A percentile compares a stretch with the other conserved stretches of the same genome.
Conservation (phyloP, 2,329 filamentous ascomycete species). For the Exophiala mesophila region DNA sequence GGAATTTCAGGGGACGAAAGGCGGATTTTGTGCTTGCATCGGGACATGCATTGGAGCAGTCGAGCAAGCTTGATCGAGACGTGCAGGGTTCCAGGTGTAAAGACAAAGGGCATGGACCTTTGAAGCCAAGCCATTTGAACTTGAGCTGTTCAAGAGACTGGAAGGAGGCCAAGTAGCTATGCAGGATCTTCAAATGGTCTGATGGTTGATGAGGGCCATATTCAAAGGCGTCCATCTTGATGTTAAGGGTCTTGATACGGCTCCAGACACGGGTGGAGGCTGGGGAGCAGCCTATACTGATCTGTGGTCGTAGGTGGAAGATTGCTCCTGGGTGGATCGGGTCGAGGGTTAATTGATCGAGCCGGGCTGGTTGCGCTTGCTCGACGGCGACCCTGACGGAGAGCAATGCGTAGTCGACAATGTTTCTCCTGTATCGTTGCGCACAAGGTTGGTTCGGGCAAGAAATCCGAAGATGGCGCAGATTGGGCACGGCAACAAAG, state of each 20-base stretch:
- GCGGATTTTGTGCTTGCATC: conserved; percentile 40
- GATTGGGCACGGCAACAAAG: conserved; percentile 61
- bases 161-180: conserved; percentile 72
- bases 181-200: conserved; percentile 72
- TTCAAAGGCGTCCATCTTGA: conserved; percentile 68
- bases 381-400: conserved; percentile 80
- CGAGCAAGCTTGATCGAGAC: conserved; percentile 46
- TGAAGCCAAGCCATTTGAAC: conserved; percentile 71
- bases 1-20: conserved; percentile 57
- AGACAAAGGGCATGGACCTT: conserved; percentile 69
- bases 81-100: conserved; percentile 62
- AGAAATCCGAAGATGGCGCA: conserved; percentile 69
- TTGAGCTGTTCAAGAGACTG: conserved; percentile 62
- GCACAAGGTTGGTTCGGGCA: conserved; percentile 67
- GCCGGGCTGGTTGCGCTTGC: conserved; percentile 59
- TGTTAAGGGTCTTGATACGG: conserved; percentile 68
- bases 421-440: conserved; percentile 68
- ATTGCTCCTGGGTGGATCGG: conserved; percentile 71
- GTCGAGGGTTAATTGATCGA: conserved; percentile 66
- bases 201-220: conserved; percentile 57
- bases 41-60: conserved; percentile 33
- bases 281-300: conserved; percentile 70
- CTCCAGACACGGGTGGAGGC: conserved; percentile 68
- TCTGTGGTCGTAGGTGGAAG: conserved; percentile 68
- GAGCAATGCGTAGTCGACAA: conserved; percentile 84